Evolutionary conservation across 768 basidiomycete species (phyloP), one percentile per base, ranked within the genome.

Genomic region (Mycena filopes): DNA sequence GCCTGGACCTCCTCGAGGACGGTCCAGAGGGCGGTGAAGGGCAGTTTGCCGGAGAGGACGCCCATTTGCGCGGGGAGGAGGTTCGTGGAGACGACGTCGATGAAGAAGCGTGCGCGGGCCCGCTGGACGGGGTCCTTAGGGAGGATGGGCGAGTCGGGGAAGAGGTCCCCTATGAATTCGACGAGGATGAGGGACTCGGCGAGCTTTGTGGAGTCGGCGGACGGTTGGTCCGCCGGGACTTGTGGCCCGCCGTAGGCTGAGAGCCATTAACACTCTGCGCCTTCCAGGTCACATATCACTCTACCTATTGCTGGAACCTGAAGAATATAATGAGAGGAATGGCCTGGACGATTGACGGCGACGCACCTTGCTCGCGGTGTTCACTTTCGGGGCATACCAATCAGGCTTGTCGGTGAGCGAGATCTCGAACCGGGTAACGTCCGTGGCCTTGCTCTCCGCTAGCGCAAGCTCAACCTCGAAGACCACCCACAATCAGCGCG

Each of bases 301-400:
- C n/a, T n/a, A 59, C 48, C 41, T 26, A 57, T 63, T 47, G 60
- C 63, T 21, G 61, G 63, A 36, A 50, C 41, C 53, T 62, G 20
- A 31, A 0, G 33, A 16, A 28, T 36, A 5, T 21, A 36, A 51
- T n/a, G 26, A 11, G 42, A 9, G 25, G 36, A 38, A 5, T 38
- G 51, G 20, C 25, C 3, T 29, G 36, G 3, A 11, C 23, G 26
- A 21, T 36, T 16, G 16, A 21, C 12, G 15, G 26, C n/a, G 41
- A 71, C 72, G 18, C 69, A 88, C 89, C 83, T 90, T 91, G 77
- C 85, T 84, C 0, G 84, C 88, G 1, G 86, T 86, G 75, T 91
- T 92, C 41, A 92, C 84, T 63, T 86, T 82, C 0, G 84, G 81
- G 0, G 84, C 84, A 71, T 89, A 90, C 89, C 89, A 90, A 50